Evolutionary conservation across 73 alveolate genomes (phyloP).

Genomic region (Symbiodinium natans): DNA sequence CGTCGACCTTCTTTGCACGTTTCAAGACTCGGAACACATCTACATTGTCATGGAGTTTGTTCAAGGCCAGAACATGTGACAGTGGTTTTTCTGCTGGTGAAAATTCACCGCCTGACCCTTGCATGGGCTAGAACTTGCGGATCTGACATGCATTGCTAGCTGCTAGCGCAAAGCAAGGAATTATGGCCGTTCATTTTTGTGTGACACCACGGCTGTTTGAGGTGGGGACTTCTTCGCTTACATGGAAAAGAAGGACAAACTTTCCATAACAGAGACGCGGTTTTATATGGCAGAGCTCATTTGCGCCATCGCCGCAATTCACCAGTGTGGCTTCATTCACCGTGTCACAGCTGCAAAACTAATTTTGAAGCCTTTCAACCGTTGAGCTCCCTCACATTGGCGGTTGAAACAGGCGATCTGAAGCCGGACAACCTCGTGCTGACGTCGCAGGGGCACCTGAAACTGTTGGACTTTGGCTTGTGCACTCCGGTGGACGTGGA

Average conservation of each 20-base stretch:
- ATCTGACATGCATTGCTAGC: too few species aligned
- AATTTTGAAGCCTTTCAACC: not conserved
- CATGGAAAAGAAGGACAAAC: constrained; percentile 61
- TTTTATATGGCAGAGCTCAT: constrained; percentile 90
- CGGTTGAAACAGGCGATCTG: constrained; percentile 34
- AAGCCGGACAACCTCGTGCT: constrained; percentile 92
- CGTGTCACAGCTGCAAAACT: not conserved
- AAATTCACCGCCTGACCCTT: too few species aligned
- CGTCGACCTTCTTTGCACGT: constrained; percentile 93
- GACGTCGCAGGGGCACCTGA: constrained; percentile 68
- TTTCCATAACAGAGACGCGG: constrained; percentile 30
- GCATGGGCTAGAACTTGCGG: too few species aligned
- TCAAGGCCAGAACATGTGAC: constrained; percentile 10
- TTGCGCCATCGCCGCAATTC: constrained; percentile 63
- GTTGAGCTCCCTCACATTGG: too few species aligned
- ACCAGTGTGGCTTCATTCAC: constrained; percentile 89
- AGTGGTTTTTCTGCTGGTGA: too few species aligned
- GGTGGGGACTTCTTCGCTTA: constrained; percentile 87
- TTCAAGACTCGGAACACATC: constrained; percentile 94
- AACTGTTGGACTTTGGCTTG: constrained; percentile 85
- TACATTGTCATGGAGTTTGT: constrained; percentile 95
- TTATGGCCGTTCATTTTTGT: too few species aligned
- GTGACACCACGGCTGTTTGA: too few species aligned
- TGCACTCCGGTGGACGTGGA: constrained; percentile 73
- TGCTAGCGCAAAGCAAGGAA: too few species aligned